Conservation (phyloP, 2,329 filamentous ascomycete species). For the Cytospora mali region DNA sequence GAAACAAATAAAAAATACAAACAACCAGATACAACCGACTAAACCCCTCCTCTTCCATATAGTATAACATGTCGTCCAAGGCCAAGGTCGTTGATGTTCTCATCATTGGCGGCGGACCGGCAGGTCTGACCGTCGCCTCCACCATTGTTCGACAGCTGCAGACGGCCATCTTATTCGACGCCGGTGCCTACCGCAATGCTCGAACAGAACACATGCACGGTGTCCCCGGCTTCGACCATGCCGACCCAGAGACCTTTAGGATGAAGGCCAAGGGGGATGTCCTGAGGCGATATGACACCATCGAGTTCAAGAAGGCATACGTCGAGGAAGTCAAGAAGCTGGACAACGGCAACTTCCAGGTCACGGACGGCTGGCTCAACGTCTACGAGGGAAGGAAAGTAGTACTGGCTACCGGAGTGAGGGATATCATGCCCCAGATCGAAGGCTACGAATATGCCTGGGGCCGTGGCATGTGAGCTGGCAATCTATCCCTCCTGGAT, state of each 20-base stretch:
- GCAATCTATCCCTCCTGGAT: neutral
- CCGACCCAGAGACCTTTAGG: conserved; percentile 40
- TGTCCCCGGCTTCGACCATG: conserved; percentile 44
- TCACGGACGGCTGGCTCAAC: conserved; percentile 43
- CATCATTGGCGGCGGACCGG: conserved; percentile 56
- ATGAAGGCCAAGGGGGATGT: conserved; percentile 40
- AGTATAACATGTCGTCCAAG: neutral
- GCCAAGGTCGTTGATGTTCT: conserved; percentile 37
- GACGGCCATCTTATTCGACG: conserved; percentile 53
- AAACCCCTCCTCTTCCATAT: neutral
- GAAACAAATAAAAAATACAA: neutral
- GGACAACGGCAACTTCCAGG: conserved; percentile 24
- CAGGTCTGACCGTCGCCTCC: conserved; percentile 51
- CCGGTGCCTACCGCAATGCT: conserved; percentile 53
- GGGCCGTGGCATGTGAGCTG: conserved; percentile 52
- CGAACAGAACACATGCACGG: conserved; percentile 52
- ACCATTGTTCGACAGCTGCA: conserved; percentile 53
- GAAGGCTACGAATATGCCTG: conserved; percentile 59
- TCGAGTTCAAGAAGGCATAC: conserved; percentile 36
- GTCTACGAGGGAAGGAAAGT: conserved; percentile 54
- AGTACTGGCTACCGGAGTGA: conserved; percentile 56
- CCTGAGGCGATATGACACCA: conserved; percentile 38
- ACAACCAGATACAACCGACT: neutral
- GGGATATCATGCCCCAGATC: conserved; percentile 54
- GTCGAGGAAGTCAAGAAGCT: conserved; percentile 33